phyloP scores from a whole-genome alignment of 805 yeast genomes.

The Hanseniaspora vineae region DNA sequence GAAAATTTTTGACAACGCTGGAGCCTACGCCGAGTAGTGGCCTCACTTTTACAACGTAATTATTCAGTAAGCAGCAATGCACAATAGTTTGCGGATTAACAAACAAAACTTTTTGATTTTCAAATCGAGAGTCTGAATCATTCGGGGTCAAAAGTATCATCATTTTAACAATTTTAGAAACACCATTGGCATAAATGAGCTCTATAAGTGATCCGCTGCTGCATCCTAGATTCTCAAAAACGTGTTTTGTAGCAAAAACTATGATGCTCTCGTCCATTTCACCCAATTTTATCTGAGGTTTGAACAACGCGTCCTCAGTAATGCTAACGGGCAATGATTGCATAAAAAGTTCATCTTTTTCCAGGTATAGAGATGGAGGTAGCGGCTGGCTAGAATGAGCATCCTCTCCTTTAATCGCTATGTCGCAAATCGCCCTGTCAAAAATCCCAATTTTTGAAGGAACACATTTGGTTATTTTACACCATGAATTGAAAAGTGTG shows the following conservation, averaged over 20 bases:
- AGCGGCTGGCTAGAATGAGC: too few relatives aligned
- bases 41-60: constrained; percentile 4
- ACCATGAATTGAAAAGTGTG: constrained; percentile 9
- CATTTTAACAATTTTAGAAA: constrained; percentile 8
- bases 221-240: constrained; percentile 11
- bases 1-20: constrained; percentile 1
- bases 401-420: constrained; percentile 11
- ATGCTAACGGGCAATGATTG: neutral
- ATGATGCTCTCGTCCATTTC: constrained; percentile 15
- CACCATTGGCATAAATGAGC: constrained; percentile 3
- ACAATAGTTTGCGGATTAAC: constrained; percentile 16
- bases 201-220: constrained; percentile 14
- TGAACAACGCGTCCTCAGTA: neutral
- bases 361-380: too few relatives aligned
- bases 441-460: constrained; percentile 13
- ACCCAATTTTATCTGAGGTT: neutral
- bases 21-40: neutral
- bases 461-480: constrained; percentile 11
- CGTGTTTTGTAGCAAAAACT: constrained; percentile 13
- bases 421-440: constrained; percentile 11
- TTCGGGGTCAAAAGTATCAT: constrained; percentile 17
- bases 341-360: too few relatives aligned
- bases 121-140: too few relatives aligned
- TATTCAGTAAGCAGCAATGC: constrained; percentile 6
- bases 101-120: constrained; percentile 8